phyloP scores from a whole-genome alignment of 495 filamentous ascomycete genomes.

The Neurospora sublineolata region DNA sequence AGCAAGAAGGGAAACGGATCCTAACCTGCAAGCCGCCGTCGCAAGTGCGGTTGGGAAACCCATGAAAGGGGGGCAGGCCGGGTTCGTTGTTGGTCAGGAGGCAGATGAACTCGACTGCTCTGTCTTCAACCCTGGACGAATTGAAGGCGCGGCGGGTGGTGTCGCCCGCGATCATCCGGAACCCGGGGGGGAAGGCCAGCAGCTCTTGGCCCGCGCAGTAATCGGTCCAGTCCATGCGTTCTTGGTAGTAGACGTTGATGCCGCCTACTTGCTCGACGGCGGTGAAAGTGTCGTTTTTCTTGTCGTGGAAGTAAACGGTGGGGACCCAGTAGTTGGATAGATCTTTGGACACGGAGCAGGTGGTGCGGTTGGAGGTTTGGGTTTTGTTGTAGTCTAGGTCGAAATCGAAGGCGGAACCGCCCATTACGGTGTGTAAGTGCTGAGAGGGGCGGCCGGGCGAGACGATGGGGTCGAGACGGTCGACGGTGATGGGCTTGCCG shows the following conservation, averaged over 20 bases:
- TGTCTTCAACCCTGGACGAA: conserved; percentile 18
- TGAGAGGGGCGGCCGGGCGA: conserved; percentile 41
- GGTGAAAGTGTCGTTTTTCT: conserved; percentile 53
- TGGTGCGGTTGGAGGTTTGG: conserved; percentile 39
- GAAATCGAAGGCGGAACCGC: conserved; percentile 53
- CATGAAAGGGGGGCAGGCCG: conserved; percentile 22
- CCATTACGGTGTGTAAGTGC: conserved; percentile 60
- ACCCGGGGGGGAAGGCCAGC: conserved; percentile 48
- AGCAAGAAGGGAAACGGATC: conserved; percentile 69
- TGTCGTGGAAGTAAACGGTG: conserved; percentile 49
- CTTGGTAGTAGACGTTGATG: conserved; percentile 29
- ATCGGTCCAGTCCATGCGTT: conserved; percentile 32
- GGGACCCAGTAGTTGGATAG: conserved; percentile 68
- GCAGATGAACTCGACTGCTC: conserved; percentile 42
- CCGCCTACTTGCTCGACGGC: conserved; percentile 43
- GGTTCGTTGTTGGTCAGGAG: conserved; percentile 25
- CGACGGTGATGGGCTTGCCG: conserved; percentile 22
- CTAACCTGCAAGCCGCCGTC: conserved; percentile 52
- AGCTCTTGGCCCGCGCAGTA: conserved; percentile 32
- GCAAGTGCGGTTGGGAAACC: conserved; percentile 43
- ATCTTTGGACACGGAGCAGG: conserved; percentile 51
- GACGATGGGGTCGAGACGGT: conserved; percentile 55
- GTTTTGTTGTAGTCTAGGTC: conserved; percentile 45
- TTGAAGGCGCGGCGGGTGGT: conserved; percentile 33
- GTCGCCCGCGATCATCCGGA: conserved; percentile 59